Base-by-base conservation (phyloP, 257 asterid genomes). In the Nicotiana noctiflora region DNA sequence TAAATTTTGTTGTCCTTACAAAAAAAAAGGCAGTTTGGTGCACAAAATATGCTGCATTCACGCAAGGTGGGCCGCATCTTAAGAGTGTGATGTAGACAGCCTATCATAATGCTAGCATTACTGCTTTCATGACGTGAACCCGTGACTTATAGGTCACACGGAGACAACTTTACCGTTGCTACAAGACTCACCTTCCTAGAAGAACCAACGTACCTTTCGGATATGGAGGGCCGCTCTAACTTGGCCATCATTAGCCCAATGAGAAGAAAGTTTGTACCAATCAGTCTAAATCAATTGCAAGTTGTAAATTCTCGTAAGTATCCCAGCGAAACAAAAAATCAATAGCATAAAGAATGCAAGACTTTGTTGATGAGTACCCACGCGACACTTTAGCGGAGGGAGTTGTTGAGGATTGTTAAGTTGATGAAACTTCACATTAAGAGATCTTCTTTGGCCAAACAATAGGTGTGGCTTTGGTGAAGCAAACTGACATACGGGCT, bases 161-260 rank as follows among this genome's bases (percentile, higher is more conserved):
- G 40, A 37, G 27, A 25, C 2, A 37, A 1, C 2, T 37, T 37
- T 37, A 37, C 9, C 2, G 1, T 37, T 37, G 9, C 44, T 6
- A 0, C 27, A 25, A 25, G 27, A 25, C 27, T 25, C 27, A 1
- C 27, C 27, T 25, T 25, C 44, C 44, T 1, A 37, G 44, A 49
- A 49, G 53, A 9, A 11, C 15, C 12, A 49, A 49, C 49, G 7
- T 76, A 81, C 84, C 84, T 81, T 74, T 4, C 76, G 84, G 31
- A 81, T 32, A 68, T 81, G 40, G 61, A 74, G 84, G 23, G 81
- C 66, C 6, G 74, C 80, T 61, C 77, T 78, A 53, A 74, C 84
- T 19, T 66, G 76, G 2, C 8, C 31, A 78, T 81, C 64, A 81
- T 81, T 66, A 19, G 74, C 55, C 84, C 84, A 81, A 51, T 60